These are phyloP conservation scores for Cryphonectria naterciae DNA, from an alignment of 2,329 filamentous ascomycete species.

Conservation along the genomic window DNA sequence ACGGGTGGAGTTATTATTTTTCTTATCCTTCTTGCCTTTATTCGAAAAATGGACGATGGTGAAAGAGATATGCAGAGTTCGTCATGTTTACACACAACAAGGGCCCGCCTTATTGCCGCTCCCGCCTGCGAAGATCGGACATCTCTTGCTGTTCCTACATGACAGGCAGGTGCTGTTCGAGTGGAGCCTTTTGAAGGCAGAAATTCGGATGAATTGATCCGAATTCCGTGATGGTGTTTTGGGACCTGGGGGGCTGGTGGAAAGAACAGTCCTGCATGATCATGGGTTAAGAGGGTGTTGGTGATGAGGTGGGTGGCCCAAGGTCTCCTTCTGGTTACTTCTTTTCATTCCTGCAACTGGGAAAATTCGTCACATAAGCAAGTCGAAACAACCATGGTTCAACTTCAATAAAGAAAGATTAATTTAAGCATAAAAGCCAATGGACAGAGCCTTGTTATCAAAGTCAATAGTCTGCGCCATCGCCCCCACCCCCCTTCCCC, in stretches of 20 bases:
- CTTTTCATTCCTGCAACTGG: not conserved
- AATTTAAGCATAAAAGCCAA: not conserved
- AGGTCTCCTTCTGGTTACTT: not conserved
- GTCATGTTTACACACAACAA: conserved; percentile 1
- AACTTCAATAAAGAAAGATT: not conserved
- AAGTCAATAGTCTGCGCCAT: not conserved
- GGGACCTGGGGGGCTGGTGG: not conserved
- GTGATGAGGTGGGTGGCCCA: not conserved
- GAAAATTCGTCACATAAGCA: not conserved
- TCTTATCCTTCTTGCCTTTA: too few relatives aligned
- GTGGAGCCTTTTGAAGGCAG: not conserved
- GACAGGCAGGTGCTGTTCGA: conserved; percentile 14
- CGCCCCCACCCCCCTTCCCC: too few relatives aligned
- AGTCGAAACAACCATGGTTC: not conserved
- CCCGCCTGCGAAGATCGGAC: conserved; percentile 19
- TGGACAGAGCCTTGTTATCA: not conserved
- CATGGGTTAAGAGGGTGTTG: not conserved
- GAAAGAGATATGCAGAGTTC: not conserved
- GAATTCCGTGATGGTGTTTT: not conserved
- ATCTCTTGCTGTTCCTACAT: not conserved
- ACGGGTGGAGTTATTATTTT: not conserved
- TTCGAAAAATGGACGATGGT: not conserved
- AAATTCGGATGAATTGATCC: conserved; percentile 3
- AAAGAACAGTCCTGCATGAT: not conserved
- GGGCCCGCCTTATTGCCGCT: conserved; percentile 27